These are phyloP conservation scores for Fusarium abutilonis DNA, from an alignment of 2,329 filamentous ascomycete genomes.

Conservation along the genomic window DNA sequence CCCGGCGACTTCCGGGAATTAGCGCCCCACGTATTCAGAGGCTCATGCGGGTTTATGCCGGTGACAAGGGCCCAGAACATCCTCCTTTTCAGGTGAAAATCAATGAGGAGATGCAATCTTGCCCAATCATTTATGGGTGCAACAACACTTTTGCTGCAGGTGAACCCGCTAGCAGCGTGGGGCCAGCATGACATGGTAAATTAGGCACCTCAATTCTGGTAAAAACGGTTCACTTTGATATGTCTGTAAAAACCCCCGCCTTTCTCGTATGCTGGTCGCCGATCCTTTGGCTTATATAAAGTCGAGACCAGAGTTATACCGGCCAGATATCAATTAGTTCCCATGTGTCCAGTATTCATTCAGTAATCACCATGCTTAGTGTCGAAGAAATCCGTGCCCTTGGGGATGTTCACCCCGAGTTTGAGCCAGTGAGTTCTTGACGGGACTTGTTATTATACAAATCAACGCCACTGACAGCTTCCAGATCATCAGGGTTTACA, in stretches of 20 bases:
- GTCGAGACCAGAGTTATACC: too few relatives aligned
- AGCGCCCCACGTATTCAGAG: constrained; percentile 7
- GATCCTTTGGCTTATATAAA: too few relatives aligned
- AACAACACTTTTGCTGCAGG: not conserved
- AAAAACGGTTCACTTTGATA: not conserved
- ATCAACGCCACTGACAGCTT: constrained; percentile 3
- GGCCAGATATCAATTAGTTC: not conserved
- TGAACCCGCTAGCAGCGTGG: not conserved
- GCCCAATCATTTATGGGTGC: constrained; percentile 12
- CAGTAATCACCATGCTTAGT: constrained; percentile 36
- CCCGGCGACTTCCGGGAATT: constrained; percentile 1
- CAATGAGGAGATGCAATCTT: not conserved
- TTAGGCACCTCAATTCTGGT: not conserved
- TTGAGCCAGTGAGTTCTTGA: constrained; percentile 19
- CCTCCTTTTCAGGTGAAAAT: not conserved
- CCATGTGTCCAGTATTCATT: not conserved
- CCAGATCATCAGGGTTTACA: constrained; percentile 26
- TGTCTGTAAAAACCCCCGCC: not conserved
- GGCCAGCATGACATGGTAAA: not conserved
- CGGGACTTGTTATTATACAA: not conserved
- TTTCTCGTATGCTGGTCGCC: not conserved
- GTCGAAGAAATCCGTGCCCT: constrained; percentile 42
- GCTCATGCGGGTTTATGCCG: constrained; percentile 22
- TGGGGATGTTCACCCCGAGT: constrained; percentile 33
- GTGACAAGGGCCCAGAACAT: constrained; percentile 8